Percentiles rank a stretch among this genome's conserved stretches.
Conservation (phyloP, 371 early-diverging fungal species). For the Mortierella sp. region DNA sequence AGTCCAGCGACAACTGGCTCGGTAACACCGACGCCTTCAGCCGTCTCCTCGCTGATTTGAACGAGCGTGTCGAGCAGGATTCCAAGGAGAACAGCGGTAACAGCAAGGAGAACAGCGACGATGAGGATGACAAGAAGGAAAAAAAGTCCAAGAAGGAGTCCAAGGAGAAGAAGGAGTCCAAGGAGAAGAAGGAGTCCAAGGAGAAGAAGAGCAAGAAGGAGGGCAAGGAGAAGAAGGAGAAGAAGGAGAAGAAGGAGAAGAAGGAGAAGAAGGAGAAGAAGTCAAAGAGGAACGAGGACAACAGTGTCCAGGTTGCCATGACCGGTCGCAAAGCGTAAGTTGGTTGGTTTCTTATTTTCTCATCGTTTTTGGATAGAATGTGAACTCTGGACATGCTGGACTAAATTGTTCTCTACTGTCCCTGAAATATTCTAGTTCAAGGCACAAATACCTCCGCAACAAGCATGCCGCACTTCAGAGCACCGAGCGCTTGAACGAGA, state of each 20-base stretch:
- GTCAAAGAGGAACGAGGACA: constrained; percentile 54
- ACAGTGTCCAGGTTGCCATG: constrained; percentile 49
- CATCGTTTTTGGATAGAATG: neutral
- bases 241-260: constrained; percentile 51
- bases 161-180: constrained; percentile 30
- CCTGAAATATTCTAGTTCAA: constrained; percentile 61
- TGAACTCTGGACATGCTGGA: neutral
- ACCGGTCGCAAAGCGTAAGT: constrained; percentile 71
- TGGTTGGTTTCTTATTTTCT: neutral
- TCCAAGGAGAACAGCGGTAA: constrained; percentile 36
- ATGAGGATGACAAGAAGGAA: constrained; percentile 43
- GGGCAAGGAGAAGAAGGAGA: constrained; percentile 24
- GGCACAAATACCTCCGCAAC: constrained; percentile 80
- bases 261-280: constrained; percentile 56
- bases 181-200: constrained; percentile 39
- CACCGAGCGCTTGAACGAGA: constrained; percentile 66
- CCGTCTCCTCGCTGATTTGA: constrained; percentile 85
- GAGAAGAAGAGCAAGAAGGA: constrained; percentile 35
- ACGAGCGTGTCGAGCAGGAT: constrained; percentile 61
- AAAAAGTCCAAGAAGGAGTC: constrained; percentile 28
- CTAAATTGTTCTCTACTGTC: neutral
- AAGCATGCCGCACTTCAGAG: constrained; percentile 72
- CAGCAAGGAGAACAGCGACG: constrained; percentile 34
- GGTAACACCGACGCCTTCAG: constrained; percentile 91
- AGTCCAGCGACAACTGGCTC: constrained; percentile 94